Evolutionary conservation across 1,284 basidiomycete species (phyloP).

Genomic region (Pseudozyma tsukubaensis): DNA sequence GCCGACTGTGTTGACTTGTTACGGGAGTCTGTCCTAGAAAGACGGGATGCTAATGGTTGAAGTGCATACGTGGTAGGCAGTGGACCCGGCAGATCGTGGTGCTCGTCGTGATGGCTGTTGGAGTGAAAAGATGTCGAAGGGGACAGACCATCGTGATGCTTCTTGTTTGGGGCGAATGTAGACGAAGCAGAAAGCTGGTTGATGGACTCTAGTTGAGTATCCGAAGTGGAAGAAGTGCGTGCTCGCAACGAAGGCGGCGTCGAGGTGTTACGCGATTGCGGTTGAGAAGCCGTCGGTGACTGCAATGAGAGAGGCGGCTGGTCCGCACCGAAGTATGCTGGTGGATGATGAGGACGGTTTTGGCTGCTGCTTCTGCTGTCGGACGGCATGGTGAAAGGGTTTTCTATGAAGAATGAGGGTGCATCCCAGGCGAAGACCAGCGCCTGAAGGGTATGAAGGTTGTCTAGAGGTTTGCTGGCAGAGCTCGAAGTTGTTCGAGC

Average conservation of each 20-base stretch:
- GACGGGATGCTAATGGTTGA: constrained; percentile 37
- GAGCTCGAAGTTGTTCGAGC: too few relatives aligned
- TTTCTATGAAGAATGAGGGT: constrained; percentile 5
- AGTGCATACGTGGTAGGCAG: constrained; percentile 31
- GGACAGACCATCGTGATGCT: constrained; percentile 1
- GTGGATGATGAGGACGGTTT: constrained; percentile 38
- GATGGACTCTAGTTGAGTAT: constrained; percentile 16
- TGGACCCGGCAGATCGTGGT: constrained; percentile 36
- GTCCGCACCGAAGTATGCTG: constrained; percentile 34
- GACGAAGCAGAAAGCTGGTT: constrained; percentile 14
- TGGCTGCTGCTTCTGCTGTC: constrained; percentile 26
- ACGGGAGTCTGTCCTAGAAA: constrained; percentile 24
- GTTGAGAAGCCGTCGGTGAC: constrained; percentile 12
- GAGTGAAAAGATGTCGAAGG: constrained; percentile 22
- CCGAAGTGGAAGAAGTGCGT: constrained; percentile 24
- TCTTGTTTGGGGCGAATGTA: constrained; percentile 5
- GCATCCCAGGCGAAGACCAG: constrained; percentile 26
- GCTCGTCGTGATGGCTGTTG: constrained; percentile 28
- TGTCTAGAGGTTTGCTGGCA: neutral
- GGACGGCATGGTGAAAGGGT: constrained; percentile 23
- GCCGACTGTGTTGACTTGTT: constrained; percentile 2
- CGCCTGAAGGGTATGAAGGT: neutral
- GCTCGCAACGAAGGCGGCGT: constrained; percentile 17
- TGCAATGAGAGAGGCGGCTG: constrained; percentile 30
- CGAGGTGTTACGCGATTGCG: constrained; percentile 20